Base-by-base conservation (phyloP, 257 asterid genomes). In the Lycium ferocissimum region DNA sequence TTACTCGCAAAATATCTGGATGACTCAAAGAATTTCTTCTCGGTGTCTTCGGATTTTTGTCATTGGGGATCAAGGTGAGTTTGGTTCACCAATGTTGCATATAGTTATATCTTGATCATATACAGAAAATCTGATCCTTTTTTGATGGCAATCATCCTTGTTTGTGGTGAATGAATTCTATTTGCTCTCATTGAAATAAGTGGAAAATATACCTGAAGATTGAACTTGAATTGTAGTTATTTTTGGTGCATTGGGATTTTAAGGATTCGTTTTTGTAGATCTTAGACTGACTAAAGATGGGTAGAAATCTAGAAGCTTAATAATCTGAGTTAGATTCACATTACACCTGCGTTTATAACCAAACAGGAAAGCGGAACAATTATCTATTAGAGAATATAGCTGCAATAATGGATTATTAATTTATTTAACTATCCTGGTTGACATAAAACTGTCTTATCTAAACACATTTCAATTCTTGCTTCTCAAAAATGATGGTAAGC, bases 11-110 rank as follows among this genome's bases (percentile, higher is more conserved):
- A 95, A 88, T 96, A 96, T 83, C 92, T 91, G 70, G 98, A 94
- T 72, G 98, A 96, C 88, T 98, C 99, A 54, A 85, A 92, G 18
- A 96, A 94, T 92, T 96, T 96, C 95, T 96, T 96, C 83, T 96
- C 98, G 1, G 96, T 96, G 71, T 96, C 99, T 83, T 95, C 99
- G 10, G 99, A 96, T 88, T 96, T 96, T 88, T 96, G 99, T 93
- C 99, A 96, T 87, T 96, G 99, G 99, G 99, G 99, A 65, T 89
- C 98, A 62, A 91, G 99, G 99, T 95, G 65, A 51, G 82, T 76
- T 76, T 76, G 33, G 26, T 14, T 76, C 63, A 76, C 45, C 65
- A 53, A 53, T 51, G 65, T 26, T 76, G 65, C 65, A 76, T 51
- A 26, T 76, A 49, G 20, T 49, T 7, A 51, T 51, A 22, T 76